Evolutionary conservation across 768 basidiomycete genomes (phyloP).

Genomic region (Galerina marginata): DNA sequence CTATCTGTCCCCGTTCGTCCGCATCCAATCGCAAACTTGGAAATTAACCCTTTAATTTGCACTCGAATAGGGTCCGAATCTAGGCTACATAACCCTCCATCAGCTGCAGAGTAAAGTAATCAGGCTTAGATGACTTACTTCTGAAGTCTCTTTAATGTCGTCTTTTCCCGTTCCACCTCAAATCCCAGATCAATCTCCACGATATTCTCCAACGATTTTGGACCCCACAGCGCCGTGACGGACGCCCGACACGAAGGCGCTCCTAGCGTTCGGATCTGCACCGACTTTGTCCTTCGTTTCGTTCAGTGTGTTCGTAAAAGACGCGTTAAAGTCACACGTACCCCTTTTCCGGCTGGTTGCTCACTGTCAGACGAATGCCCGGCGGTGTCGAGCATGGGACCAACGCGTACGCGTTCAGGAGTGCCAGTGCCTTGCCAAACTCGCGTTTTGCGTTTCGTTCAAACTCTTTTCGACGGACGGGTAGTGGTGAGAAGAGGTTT

Average conservation of each 20-base stretch:
- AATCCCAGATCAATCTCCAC: conserved; percentile 76
- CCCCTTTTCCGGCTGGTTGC: conserved; percentile 74
- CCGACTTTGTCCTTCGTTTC: conserved; percentile 57
- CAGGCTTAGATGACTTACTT: conserved; percentile 20
- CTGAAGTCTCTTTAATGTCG: conserved; percentile 44
- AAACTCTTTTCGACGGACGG: conserved; percentile 92
- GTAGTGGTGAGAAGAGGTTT: conserved; percentile 78
- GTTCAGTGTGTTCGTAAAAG: neutral
- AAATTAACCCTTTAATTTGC: conserved; percentile 77
- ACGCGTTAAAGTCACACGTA: conserved; percentile 37
- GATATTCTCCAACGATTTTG: conserved; percentile 76
- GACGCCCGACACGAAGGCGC: conserved; percentile 63
- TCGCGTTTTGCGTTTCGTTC: conserved; percentile 90
- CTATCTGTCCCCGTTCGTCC: conserved; percentile 83
- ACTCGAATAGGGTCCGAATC: conserved; percentile 45
- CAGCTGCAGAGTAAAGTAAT: neutral
- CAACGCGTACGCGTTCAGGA: conserved; percentile 89
- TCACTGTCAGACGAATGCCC: conserved; percentile 77
- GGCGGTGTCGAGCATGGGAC: conserved; percentile 79
- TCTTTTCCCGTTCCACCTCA: conserved; percentile 68
- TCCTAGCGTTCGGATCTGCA: conserved; percentile 78
- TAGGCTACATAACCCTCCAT: conserved; percentile 13
- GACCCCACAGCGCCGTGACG: conserved; percentile 82
- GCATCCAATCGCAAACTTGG: conserved; percentile 76
- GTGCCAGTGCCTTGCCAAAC: conserved; percentile 80